phyloP scores from a whole-genome alignment of 2,329 filamentous ascomycete species.

The Epichloe typhina region DNA sequence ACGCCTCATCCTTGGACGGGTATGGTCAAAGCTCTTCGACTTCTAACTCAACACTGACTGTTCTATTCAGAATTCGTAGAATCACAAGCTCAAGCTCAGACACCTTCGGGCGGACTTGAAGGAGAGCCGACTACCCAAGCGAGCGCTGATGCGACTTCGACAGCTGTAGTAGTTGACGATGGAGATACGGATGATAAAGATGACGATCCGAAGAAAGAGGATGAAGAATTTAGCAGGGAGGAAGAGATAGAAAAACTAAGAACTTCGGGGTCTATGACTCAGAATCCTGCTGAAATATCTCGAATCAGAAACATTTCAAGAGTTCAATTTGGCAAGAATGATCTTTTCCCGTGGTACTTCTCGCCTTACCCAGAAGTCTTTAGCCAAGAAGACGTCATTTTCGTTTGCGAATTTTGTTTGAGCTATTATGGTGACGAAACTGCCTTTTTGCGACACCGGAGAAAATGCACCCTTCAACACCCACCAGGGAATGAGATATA shows the following conservation, averaged over 20 bases:
- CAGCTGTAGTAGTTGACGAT: constrained; percentile 33
- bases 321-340: constrained; percentile 83
- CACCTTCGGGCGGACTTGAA: constrained; percentile 28
- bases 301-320: constrained; percentile 89
- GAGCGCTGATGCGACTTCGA: constrained; percentile 30
- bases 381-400: constrained; percentile 78
- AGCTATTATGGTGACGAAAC: constrained; percentile 77
- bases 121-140: constrained; percentile 30
- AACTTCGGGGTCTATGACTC: constrained; percentile 94
- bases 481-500: constrained; percentile 98
- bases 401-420: constrained; percentile 95
- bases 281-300: constrained; percentile 93
- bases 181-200: constrained; percentile 42
- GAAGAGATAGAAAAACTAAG: constrained; percentile 94
- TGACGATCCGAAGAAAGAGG: constrained; percentile 32
- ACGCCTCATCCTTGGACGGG: constrained; percentile 41
- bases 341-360: constrained; percentile 98
- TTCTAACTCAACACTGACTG: background rate
- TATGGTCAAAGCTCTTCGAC: constrained; percentile 8
- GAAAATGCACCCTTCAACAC: constrained; percentile 82
- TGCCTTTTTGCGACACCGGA: constrained; percentile 78
- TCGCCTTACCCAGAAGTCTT: constrained; percentile 89
- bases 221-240: constrained; percentile 56
- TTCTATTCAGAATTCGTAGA: constrained; percentile 31
- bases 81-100: constrained; percentile 31